Percentiles rank a stretch among this genome's conserved stretches.
Conservation (phyloP, 129 eudicot species). For the Tagetes erecta region DNA sequence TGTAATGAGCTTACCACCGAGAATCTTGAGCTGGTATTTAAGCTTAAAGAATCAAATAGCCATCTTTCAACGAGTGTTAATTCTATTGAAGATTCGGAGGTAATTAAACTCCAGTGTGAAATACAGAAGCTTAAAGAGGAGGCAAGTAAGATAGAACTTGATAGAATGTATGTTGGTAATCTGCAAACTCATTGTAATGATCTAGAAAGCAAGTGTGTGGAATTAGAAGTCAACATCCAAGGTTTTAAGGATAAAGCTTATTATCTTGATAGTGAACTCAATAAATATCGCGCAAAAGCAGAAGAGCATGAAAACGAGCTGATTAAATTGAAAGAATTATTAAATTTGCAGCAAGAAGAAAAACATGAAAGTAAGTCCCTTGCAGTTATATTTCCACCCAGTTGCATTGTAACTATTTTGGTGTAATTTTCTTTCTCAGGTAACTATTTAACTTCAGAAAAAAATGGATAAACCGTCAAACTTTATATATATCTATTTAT, state of each 20-base stretch:
- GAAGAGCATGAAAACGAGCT: slow-evolving; percentile 50
- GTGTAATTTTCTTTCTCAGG: background rate
- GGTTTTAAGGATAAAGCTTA: slow-evolving; percentile 44
- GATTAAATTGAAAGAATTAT: slow-evolving; percentile 27
- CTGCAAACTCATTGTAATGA: slow-evolving; percentile 43
- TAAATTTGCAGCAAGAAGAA: slow-evolving; percentile 30
- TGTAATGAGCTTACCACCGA: slow-evolving; percentile 63
- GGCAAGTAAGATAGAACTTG: slow-evolving; percentile 41
- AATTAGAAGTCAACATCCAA: slow-evolving; percentile 49
- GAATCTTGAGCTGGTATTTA: slow-evolving; percentile 52
- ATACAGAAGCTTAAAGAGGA: slow-evolving; percentile 44
- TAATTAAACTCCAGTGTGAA: slow-evolving; percentile 37
- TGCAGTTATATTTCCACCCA: slow-evolving; percentile 9
- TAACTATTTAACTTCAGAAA: background rate
- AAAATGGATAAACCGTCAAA: background rate
- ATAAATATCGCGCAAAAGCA: slow-evolving; percentile 37
- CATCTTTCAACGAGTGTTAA: slow-evolving; percentile 22
- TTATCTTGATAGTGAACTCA: slow-evolving; percentile 52
- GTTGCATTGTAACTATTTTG: slow-evolving; percentile 9
- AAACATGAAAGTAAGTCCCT: slow-evolving; percentile 40
- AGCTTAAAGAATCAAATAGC: slow-evolving; percentile 47
- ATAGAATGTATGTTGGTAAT: slow-evolving; percentile 28
- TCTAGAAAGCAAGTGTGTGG: slow-evolving; percentile 48
- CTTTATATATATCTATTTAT: background rate
- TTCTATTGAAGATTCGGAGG: slow-evolving; percentile 31